Evolutionary conservation across 257 asterid genomes (phyloP).

Genomic region (Gentiana dahurica): DNA sequence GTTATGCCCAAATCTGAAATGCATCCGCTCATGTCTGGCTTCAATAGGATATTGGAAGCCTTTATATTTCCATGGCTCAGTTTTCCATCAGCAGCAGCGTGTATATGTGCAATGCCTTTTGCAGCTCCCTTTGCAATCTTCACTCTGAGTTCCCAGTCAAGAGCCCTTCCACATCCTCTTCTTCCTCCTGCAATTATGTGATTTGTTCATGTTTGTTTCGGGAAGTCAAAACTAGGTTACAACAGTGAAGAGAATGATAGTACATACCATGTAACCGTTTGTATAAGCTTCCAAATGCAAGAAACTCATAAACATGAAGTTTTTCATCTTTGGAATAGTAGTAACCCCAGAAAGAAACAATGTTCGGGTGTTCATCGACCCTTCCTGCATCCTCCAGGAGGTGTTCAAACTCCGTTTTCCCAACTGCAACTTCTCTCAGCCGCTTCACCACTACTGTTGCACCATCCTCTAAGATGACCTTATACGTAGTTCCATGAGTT

Average conservation of each 20-base stretch:
- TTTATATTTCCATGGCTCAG: slow-evolving; percentile 58
- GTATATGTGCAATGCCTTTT: slow-evolving; percentile 56
- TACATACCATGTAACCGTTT: slow-evolving; percentile 44
- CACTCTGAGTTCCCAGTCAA: slow-evolving; percentile 60
- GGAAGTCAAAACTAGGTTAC: too few relatives aligned
- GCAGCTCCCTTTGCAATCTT: slow-evolving; percentile 55
- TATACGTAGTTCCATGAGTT: slow-evolving; percentile 55
- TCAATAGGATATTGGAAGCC: slow-evolving; percentile 52
- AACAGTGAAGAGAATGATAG: background rate
- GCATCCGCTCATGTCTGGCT: slow-evolving; percentile 24
- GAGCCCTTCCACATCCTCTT: slow-evolving; percentile 33
- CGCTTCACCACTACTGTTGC: slow-evolving; percentile 51
- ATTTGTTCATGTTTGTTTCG: background rate
- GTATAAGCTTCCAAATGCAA: slow-evolving; percentile 50
- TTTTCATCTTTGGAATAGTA: slow-evolving; percentile 68
- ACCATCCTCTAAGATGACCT: slow-evolving; percentile 61
- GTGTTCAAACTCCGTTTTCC: slow-evolving; percentile 58
- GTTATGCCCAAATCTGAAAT: slow-evolving; percentile 51
- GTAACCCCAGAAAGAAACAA: slow-evolving; percentile 51
- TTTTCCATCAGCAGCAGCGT: slow-evolving; percentile 28
- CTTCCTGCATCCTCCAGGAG: slow-evolving; percentile 50
- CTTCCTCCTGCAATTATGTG: slow-evolving; percentile 25
- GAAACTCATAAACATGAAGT: slow-evolving; percentile 43
- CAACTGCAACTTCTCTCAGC: slow-evolving; percentile 43
- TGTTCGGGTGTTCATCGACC: slow-evolving; percentile 37